Percentiles rank a stretch among this genome's conserved stretches.
phyloP scores from a whole-genome alignment of 495 filamentous ascomycete genomes.

The Penicillium roqueforti region DNA sequence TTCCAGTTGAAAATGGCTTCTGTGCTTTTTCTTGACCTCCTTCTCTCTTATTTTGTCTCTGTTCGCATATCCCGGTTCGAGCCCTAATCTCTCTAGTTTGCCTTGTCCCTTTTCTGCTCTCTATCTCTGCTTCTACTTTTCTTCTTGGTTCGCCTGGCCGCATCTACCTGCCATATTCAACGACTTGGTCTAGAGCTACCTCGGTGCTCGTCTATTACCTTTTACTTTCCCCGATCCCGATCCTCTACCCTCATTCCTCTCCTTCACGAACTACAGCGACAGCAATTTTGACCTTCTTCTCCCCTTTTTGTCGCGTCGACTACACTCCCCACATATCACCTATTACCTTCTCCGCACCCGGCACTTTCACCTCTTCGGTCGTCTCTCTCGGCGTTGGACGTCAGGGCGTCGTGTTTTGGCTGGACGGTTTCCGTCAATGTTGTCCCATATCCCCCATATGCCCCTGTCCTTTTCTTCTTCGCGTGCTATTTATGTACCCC shows the following conservation, averaged over 20 bases:
- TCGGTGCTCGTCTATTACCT: conserved; percentile 8
- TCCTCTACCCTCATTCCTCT: conserved; percentile 17
- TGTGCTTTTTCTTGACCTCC: conserved; percentile 13
- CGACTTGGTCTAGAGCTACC: conserved; percentile 4
- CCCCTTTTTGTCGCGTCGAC: conserved; percentile 14
- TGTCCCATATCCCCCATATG: conserved; percentile 27
- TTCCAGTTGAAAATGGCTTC: conserved; percentile 12
- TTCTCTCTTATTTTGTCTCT: background rate
- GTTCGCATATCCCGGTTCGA: conserved; percentile 3
- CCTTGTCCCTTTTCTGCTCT: conserved; percentile 4
- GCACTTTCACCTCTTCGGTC: conserved; percentile 34
- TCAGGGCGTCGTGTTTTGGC: conserved; percentile 46
- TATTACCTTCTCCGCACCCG: conserved; percentile 22
- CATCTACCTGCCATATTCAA: conserved; percentile 10
- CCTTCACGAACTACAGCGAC: conserved; percentile 25
- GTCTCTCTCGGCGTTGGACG: conserved; percentile 47
- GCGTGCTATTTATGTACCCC: background rate
- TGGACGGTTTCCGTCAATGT: conserved; percentile 30
- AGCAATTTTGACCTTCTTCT: conserved; percentile 23
- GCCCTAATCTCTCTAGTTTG: conserved; percentile 1
- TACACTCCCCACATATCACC: conserved; percentile 13
- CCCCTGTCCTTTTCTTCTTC: background rate
- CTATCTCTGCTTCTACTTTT: conserved; percentile 12
- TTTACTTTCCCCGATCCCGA: conserved; percentile 22
- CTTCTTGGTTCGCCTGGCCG: conserved; percentile 14